Evolutionary conservation across 2,329 filamentous ascomycete species (phyloP), one percentile per base, ranked within the genome.

Genomic region (Neofusicoccum parvum): DNA sequence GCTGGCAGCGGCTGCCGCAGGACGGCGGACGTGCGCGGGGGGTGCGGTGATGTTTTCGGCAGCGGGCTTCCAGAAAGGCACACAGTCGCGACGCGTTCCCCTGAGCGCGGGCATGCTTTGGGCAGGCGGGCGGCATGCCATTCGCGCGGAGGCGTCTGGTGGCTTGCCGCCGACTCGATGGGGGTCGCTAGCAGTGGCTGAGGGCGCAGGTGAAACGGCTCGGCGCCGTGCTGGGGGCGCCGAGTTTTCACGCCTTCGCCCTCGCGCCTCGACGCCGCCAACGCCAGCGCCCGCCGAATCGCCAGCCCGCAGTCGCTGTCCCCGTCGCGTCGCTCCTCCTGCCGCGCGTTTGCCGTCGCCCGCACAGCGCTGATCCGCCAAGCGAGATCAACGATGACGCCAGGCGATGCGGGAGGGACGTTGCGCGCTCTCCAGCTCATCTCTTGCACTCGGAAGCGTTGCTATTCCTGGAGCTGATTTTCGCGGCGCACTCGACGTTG

Each of bases 361-460:
- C 5, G 27, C 27, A 12, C 37, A 17, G 15, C 39, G 39, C 11
- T 36, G 54, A 59, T 60, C 43, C 10, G 3, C 23, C 23, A 43
- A 45, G 54, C 54, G 56, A 36, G 56, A 60, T 60, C 56, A 48
- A 9, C 53, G 23, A 48, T 48, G 56, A 48, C 56, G 56, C 15
- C 51, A 41, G 20, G 23, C 6, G 51, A 11, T 4, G 51, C 36
- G 36, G 51, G 51, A 56, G 27, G 5, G 27, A 32, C 27, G 27
- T 32, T 6, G 14, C 15, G 12, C n/a, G 11, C 36, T 11, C 39
- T 32, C 27, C 27, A 32, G 5, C 27, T 32, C 37, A n/a, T 32
- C 20, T 15, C 12, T 15, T 27, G 27, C 5, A 15, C 39, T 46
- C 56, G 56, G 41, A 48, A 48, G 56, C 43, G 41, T 34, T 60